These are phyloP conservation scores for Scenedesmus sp. DNA, from an alignment of 163 green algal genomes.

Conservation along the genomic window DNA sequence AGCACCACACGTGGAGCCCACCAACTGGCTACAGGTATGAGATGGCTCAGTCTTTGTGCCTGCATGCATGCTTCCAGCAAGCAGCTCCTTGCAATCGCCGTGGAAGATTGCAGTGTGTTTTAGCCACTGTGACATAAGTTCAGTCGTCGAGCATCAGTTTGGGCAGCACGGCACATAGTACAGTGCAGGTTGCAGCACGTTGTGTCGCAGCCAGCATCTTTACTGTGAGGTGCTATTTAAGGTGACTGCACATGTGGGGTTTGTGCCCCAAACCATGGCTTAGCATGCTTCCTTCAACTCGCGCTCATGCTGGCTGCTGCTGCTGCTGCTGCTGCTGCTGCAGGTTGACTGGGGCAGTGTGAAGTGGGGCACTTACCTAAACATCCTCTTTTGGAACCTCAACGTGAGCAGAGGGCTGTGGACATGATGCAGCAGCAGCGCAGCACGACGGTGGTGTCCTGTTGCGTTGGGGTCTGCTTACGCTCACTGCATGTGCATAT, in stretches of 20 bases:
- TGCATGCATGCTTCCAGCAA: not conserved
- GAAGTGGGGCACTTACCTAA: conserved; percentile 87
- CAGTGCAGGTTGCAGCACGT: not conserved
- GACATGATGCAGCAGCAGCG: not conserved
- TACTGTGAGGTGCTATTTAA: too few relatives aligned
- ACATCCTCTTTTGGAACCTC: conserved; percentile 95
- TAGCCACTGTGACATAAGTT: too few relatives aligned
- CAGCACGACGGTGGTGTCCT: not conserved
- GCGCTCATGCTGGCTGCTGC: not conserved
- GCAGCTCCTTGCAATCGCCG: not conserved
- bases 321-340: conserved; percentile 46
- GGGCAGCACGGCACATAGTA: not conserved
- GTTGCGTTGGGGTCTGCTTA: not conserved
- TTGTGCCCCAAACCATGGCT: not conserved
- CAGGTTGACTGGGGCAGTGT: conserved; percentile 73
- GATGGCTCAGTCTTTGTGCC: not conserved
- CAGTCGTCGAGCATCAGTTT: too few relatives aligned
- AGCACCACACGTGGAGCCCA: conserved; percentile 71
- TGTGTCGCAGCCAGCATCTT: not conserved
- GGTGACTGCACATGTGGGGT: too few relatives aligned
- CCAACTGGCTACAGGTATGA: conserved; percentile 76
- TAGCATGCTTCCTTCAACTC: not conserved
- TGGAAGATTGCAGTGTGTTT: too few relatives aligned
- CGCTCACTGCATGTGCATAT: not conserved
- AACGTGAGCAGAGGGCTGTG: conserved; percentile 21